These are phyloP conservation scores for Blastobotrys aristatus DNA, from an alignment of 1,139 yeast genomes.

Conservation along the genomic window DNA sequence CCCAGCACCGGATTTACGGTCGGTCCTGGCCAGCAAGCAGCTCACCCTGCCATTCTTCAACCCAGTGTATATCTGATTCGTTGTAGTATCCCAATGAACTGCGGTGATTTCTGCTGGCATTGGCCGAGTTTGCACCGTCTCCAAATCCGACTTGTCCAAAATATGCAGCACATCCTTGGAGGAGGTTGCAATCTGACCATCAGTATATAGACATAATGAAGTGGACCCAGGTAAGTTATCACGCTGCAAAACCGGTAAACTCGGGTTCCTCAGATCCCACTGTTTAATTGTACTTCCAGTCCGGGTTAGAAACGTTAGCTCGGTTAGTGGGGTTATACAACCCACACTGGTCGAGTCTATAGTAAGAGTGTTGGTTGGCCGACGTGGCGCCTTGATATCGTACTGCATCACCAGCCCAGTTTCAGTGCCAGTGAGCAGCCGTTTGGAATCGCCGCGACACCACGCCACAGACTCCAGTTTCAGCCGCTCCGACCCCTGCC, in stretches of 20 bases:
- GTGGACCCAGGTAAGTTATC: neutral
- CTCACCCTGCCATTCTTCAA: conserved; percentile 30
- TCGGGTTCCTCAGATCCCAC: conserved; percentile 37
- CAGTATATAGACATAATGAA: neutral
- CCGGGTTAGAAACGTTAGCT: conserved; percentile 20
- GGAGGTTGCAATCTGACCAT: conserved; percentile 25
- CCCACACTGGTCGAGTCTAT: conserved; percentile 14
- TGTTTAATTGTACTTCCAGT: conserved; percentile 31
- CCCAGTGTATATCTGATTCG: conserved; percentile 39
- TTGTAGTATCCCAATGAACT: conserved; percentile 29
- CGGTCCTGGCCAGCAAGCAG: conserved; percentile 32
- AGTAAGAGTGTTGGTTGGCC: conserved; percentile 30
- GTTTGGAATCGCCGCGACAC: conserved; percentile 23
- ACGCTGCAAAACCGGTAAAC: conserved; percentile 32
- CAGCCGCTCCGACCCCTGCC: conserved; percentile 24
- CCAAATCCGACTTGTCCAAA: conserved; percentile 36
- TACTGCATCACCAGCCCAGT: conserved; percentile 32
- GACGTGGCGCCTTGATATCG: conserved; percentile 31
- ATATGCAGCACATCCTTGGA: conserved; percentile 31
- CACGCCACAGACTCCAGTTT: conserved; percentile 19
- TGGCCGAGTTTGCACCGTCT: conserved; percentile 27
- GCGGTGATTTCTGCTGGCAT: conserved; percentile 25
- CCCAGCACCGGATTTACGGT: conserved; percentile 34
- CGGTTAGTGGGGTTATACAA: neutral
- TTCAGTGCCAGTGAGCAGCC: conserved; percentile 26